Evolutionary conservation across 805 yeast species (phyloP).

Genomic region (Wickerhamiella shivajii): DNA sequence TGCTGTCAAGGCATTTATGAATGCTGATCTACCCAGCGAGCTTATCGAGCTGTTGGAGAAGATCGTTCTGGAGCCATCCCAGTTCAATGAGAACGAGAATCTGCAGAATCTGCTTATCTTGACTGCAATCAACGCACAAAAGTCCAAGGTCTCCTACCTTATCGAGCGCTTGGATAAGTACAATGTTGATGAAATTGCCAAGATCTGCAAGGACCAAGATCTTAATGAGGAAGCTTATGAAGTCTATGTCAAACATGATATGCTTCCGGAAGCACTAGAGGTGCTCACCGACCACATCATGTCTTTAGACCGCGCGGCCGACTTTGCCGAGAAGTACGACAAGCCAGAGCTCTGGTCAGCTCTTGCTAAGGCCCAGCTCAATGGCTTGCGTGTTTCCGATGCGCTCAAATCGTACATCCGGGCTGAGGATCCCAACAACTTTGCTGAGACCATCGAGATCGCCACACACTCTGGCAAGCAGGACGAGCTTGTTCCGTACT

Average conservation of each 20-base stretch:
- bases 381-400: conserved; percentile 82
- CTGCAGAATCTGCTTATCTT: conserved; percentile 83
- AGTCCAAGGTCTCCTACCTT: conserved; percentile 66
- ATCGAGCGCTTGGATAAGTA: conserved; percentile 81
- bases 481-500: conserved; percentile 77
- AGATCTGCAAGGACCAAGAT: conserved; percentile 76
- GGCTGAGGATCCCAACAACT: conserved; percentile 85
- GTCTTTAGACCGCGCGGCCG: conserved; percentile 90
- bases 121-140: conserved; percentile 93
- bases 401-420: conserved; percentile 83
- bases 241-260: conserved; percentile 73
- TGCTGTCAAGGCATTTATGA: conserved; percentile 96
- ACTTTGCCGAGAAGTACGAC: conserved; percentile 81
- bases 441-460: conserved; percentile 80
- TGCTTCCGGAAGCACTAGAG: conserved; percentile 63
- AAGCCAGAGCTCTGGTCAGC: conserved; percentile 84
- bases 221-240: conserved; percentile 89
- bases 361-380: conserved; percentile 89
- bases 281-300: conserved; percentile 85
- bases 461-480: conserved; percentile 93
- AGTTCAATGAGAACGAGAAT: conserved; percentile 89
- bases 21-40: conserved; percentile 82
- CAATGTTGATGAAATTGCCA: conserved; percentile 89
- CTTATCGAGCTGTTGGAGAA: conserved; percentile 89
- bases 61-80: conserved; percentile 92